These are phyloP conservation scores for Micractinium sp. DNA, from an alignment of 139 green algal genomes.

Conservation along the genomic window DNA sequence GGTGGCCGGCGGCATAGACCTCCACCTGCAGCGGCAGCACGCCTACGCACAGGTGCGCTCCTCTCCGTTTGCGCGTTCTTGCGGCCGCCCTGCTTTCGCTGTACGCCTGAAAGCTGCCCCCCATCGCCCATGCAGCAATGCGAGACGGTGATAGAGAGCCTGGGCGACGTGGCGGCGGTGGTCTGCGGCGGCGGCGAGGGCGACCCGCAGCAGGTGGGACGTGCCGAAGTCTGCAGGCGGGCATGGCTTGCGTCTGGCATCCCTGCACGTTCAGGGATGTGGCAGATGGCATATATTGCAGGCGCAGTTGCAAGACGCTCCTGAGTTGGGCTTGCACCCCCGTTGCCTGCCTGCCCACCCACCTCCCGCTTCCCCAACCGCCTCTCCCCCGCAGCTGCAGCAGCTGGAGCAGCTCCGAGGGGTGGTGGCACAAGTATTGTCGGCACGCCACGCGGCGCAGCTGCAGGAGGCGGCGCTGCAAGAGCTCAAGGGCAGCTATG, in stretches of 20 bases:
- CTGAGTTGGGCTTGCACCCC: too few relatives aligned
- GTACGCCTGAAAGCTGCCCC: background rate
- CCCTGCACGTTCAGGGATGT: too few relatives aligned
- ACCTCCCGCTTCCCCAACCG: background rate
- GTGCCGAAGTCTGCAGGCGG: too few relatives aligned
- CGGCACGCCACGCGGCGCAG: background rate
- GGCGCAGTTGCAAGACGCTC: too few relatives aligned
- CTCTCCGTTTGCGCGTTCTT: background rate
- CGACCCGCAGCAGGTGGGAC: background rate
- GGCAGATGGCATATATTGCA: too few relatives aligned
- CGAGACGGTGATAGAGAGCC: background rate
- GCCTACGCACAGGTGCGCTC: background rate
- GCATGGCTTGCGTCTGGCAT: background rate
- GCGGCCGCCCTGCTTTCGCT: background rate
- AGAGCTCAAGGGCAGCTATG: conserved; percentile 17
- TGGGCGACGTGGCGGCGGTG: conserved; percentile 7
- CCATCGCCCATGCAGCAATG: background rate
- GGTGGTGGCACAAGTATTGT: background rate
- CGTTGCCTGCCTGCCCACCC: background rate
- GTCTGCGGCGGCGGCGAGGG: background rate
- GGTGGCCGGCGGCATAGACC: background rate
- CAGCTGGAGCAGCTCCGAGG: background rate
- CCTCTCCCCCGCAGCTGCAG: background rate
- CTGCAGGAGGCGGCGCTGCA: conserved; percentile 14
- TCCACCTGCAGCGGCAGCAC: background rate